These are phyloP conservation scores for Termitomyces sp. DNA, from an alignment of 768 basidiomycete genomes.

Conservation along the genomic window DNA sequence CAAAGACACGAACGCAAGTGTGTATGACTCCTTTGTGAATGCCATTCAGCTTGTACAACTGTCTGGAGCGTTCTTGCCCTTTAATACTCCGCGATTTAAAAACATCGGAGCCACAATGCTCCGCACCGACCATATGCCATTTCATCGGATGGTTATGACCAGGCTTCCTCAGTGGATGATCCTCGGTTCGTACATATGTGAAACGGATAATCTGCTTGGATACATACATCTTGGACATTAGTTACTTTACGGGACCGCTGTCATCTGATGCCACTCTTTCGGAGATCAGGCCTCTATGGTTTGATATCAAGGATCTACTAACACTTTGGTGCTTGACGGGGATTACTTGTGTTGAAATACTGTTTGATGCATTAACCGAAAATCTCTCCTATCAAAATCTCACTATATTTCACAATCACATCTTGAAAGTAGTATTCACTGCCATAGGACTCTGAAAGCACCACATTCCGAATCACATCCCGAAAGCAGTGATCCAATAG, in stretches of 20 bases:
- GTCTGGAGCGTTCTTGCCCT: not conserved
- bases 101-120: conserved; percentile 1
- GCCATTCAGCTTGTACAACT: not conserved
- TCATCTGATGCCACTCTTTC: not conserved
- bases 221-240: not conserved
- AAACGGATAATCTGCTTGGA: conserved; percentile 6
- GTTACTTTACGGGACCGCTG: not conserved
- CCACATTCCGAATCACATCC: not conserved
- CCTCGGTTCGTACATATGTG: conserved; percentile 3
- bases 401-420: not conserved
- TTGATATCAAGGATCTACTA: not conserved
- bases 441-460: too few relatives aligned
- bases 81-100: not conserved
- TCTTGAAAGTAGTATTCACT: not conserved
- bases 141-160: conserved; percentile 23
- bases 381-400: not conserved
- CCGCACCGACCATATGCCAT: conserved; percentile 31
- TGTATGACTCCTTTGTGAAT: conserved; percentile 3
- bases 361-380: not conserved
- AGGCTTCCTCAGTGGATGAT: conserved; percentile 1
- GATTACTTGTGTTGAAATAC: not conserved
- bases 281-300: not conserved
- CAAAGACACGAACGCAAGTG: conserved; percentile 7
- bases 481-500: not conserved
- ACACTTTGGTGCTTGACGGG: not conserved